Conservation (phyloP, 306 rosid species). For the Mimosa pudica region DNA sequence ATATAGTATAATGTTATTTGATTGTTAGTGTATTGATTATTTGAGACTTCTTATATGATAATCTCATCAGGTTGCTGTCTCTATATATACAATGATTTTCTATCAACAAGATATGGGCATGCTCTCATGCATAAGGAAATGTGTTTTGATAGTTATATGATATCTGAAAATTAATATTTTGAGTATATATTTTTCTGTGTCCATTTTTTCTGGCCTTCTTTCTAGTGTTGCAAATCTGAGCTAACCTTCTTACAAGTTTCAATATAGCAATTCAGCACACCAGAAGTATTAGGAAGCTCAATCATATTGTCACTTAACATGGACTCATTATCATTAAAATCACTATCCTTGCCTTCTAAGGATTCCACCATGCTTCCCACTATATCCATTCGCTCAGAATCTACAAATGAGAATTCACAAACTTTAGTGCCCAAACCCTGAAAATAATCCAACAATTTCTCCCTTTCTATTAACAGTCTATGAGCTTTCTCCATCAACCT, state of each 20-base stretch:
- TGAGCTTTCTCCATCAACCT: slow-evolving; percentile 50
- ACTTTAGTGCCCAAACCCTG: slow-evolving; percentile 52
- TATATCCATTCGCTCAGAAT: slow-evolving; percentile 58
- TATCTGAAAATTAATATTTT: too few relatives aligned
- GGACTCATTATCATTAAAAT: slow-evolving; percentile 31
- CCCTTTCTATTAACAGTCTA: slow-evolving; percentile 61
- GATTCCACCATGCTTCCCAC: slow-evolving; percentile 55
- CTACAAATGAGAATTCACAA: slow-evolving; percentile 49
- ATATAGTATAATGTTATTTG: too few relatives aligned
- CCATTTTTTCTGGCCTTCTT: too few relatives aligned
- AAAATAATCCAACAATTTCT: slow-evolving; percentile 50
- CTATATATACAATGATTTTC: background rate
- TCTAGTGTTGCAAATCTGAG: too few relatives aligned
- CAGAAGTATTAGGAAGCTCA: slow-evolving; percentile 43
- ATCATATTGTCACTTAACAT: slow-evolving; percentile 50
- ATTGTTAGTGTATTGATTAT: background rate
- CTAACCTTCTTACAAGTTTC: too few relatives aligned
- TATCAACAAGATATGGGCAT: background rate
- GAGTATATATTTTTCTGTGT: too few relatives aligned
- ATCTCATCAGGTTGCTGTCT: too few relatives aligned
- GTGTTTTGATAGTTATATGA: background rate
- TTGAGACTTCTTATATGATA: background rate
- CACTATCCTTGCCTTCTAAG: slow-evolving; percentile 30
- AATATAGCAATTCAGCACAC: background rate
- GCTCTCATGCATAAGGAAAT: background rate